Evolutionary conservation across 1,139 yeast genomes (phyloP).

Genomic region (Entelexis paramagnoliae): DNA sequence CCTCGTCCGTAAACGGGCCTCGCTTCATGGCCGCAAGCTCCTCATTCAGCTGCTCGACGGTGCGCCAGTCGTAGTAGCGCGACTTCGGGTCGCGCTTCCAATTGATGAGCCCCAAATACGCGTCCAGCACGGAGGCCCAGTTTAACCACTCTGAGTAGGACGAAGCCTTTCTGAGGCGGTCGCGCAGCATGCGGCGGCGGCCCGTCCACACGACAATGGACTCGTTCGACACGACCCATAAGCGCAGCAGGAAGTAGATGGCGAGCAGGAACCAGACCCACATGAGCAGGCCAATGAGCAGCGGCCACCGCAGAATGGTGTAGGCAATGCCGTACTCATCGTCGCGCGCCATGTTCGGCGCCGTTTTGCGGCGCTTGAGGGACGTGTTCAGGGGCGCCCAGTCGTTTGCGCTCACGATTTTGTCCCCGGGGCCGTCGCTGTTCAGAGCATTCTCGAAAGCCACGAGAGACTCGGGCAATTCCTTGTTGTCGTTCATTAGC

Average conservation of each 20-base stretch:
- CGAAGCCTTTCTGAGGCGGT: conserved; percentile 40
- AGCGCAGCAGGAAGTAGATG: conserved; percentile 45
- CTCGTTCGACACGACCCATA: conserved; percentile 58
- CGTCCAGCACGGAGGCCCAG: conserved; percentile 50
- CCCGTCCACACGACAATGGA: conserved; percentile 46
- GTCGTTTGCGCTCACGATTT: conserved; percentile 18
- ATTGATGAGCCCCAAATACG: conserved; percentile 46
- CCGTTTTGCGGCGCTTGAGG: conserved; percentile 4
- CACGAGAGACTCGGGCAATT: conserved; percentile 10
- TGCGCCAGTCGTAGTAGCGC: conserved; percentile 58
- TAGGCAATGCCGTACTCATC: conserved; percentile 38
- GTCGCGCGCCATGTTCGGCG: conserved; percentile 15
- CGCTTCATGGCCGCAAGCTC: conserved; percentile 31
- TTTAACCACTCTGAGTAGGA: conserved; percentile 54
- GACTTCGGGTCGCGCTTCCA: conserved; percentile 58
- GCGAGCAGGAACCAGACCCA: conserved; percentile 48
- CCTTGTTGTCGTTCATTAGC: neutral
- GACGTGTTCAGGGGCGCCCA: conserved; percentile 21
- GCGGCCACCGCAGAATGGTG: conserved; percentile 54
- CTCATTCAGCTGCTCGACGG: conserved; percentile 44
- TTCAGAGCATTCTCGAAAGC: conserved; percentile 19
- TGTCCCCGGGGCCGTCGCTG: conserved; percentile 9
- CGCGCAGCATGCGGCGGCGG: conserved; percentile 42
- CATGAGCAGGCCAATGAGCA: conserved; percentile 40
- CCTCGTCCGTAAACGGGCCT: conserved; percentile 22